Evolutionary conservation across 306 rosid genomes (phyloP).

Genomic region (Glycine soja): DNA sequence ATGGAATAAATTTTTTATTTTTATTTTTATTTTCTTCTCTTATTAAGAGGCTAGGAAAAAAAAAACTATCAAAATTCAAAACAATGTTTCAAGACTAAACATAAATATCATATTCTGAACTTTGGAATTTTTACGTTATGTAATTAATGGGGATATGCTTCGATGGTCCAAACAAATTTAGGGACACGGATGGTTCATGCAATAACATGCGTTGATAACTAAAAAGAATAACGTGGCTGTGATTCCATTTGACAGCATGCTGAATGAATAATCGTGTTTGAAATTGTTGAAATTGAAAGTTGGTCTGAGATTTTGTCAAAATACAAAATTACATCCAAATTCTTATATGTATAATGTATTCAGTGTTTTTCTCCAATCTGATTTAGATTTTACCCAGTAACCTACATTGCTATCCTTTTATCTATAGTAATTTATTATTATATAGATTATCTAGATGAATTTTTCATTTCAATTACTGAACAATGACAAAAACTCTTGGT

Average conservation of each 20-base stretch:
- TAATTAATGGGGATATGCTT: not conserved
- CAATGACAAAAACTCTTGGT: not conserved
- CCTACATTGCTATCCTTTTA: not conserved
- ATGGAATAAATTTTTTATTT: no score
- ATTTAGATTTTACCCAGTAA: not conserved
- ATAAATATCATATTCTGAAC: not conserved
- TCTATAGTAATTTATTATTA: no score
- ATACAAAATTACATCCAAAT: no score
- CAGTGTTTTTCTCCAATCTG: not conserved
- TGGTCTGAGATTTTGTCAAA: not conserved
- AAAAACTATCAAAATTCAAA: not conserved
- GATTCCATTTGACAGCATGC: not conserved
- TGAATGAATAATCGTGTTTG: not conserved
- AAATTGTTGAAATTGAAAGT: not conserved
- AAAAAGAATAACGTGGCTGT: not conserved
- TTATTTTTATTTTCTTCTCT: no score
- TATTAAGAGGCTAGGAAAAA: no score
- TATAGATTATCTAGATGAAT: no score
- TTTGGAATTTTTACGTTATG: conserved; percentile 15
- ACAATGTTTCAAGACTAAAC: not conserved
- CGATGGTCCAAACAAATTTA: not conserved
- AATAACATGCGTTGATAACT: not conserved
- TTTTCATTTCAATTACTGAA: not conserved
- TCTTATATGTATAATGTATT: no score
- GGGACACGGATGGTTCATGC: not conserved